phyloP scores from a whole-genome alignment of 2,329 filamentous ascomycete genomes.

The Fusarium pininemorale region DNA sequence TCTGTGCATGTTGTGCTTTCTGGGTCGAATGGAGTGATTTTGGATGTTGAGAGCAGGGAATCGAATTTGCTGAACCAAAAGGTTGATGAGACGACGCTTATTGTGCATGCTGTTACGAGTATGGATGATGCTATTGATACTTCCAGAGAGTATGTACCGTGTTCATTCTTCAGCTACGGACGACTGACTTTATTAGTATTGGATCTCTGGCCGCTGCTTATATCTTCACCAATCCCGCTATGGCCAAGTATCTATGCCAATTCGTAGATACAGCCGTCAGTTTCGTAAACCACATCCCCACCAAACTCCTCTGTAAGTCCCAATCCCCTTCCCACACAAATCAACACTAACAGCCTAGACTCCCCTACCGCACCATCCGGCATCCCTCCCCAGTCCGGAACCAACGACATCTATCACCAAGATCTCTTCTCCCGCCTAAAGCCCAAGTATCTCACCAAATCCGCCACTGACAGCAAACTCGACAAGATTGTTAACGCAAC shows the following conservation, averaged over 20 bases:
- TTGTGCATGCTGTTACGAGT: conserved; percentile 24
- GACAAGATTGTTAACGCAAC: neutral
- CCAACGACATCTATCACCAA: neutral
- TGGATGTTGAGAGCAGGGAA: conserved; percentile 12
- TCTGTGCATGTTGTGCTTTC: conserved; percentile 18
- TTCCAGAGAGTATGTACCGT: neutral
- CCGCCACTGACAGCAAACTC: neutral
- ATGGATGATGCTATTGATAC: conserved; percentile 30
- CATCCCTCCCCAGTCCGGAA: neutral
- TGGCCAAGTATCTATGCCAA: conserved; percentile 27
- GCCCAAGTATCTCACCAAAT: conserved; percentile 15
- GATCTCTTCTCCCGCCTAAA: conserved; percentile 10
- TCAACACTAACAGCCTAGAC: neutral
- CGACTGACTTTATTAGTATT: neutral
- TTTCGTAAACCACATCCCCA: conserved; percentile 18
- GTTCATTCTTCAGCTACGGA: no score
- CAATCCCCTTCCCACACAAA: rapidly evolving
- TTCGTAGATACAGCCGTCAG: conserved; percentile 16
- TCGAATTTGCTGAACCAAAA: conserved; percentile 9
- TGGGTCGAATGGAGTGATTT: conserved; percentile 7
- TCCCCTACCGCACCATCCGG: conserved; percentile 6
- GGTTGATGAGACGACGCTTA: conserved; percentile 7
- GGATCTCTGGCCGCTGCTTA: conserved; percentile 14
- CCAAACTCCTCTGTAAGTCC: conserved; percentile 8
- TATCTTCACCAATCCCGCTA: conserved; percentile 13